Evolutionary conservation across 345 rosid species (phyloP), one percentile per base, ranked within the genome.

Genomic region (Gossypium stocksii): DNA sequence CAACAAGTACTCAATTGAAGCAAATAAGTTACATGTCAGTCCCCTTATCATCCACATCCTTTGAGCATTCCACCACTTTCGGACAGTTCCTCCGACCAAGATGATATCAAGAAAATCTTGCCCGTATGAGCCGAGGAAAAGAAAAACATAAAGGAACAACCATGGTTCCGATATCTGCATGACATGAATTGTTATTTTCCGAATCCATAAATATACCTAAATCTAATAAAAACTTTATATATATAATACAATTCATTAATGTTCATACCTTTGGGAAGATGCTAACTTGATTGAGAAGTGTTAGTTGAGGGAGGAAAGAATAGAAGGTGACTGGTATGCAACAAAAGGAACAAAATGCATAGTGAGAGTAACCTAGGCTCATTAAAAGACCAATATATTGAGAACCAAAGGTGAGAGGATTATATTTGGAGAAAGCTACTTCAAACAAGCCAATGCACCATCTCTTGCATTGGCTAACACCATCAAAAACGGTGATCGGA

Each of bases 21-120:
- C 88, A 57, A 85, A 85, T 0, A 82, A 27, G 66, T 3, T 74
- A 61, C 91, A 65, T 17, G 93, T 66, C 0, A 84, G 6, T 3
- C 91, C 87, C 58, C 82, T 85, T 38, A 93, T 73, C 60, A 73
- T 38, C 87, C 87, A 90, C 41, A 87, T 82, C 53, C 94, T 82
- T 66, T 84, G 94, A 74, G 83, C 90, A 73, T 84, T 91, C 92
- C 92, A 88, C 98, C 97, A 91, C 75, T 45, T 83, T n/a, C 56
- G 44, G 74, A 85, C 59, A 15, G 85, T 86, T 13, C 85, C 88
- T 20, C 85, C 82, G 45, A 73, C 85, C 8, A 83, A 19, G 48
- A 80, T 9, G 52, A 48, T 82, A 1, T 89, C 92, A 0, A 74
- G 4, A 11, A 82, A 22, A 56, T 84, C 91, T 77, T 86, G 89